Conservation (phyloP, 2,329 filamentous ascomycete species). For the Fusarium avenaceum region DNA sequence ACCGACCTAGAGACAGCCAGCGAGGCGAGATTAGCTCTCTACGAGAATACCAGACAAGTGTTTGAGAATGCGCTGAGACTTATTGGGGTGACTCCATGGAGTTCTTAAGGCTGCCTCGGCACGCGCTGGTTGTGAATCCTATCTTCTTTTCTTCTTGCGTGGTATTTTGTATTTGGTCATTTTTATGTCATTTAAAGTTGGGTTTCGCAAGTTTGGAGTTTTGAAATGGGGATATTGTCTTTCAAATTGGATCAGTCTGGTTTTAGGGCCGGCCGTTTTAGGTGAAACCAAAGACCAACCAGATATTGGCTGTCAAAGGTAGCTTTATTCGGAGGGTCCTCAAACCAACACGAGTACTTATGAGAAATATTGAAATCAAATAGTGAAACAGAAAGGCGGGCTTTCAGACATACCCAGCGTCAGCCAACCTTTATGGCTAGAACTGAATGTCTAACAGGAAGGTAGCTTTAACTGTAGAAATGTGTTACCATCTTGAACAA, state of each 20-base stretch:
- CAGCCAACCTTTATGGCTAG: no score
- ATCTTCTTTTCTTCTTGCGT: not conserved
- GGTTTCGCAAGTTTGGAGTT: not conserved
- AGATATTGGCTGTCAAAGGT: no score
- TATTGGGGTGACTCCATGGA: conserved; percentile 54
- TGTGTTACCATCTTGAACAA: not conserved
- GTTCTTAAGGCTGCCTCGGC: not conserved
- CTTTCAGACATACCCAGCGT: no score
- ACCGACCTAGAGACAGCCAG: conserved; percentile 61
- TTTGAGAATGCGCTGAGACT: conserved; percentile 53
- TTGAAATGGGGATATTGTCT: not conserved
- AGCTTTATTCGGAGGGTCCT: no score
- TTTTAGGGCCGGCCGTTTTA: not conserved
- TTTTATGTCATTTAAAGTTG: not conserved
- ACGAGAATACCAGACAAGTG: conserved; percentile 58
- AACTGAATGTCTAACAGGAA: not conserved
- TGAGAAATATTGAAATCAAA: no score
- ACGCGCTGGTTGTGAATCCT: fast-evolving
- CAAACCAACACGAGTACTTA: no score
- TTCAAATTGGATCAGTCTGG: conserved; percentile 2
- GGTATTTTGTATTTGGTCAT: not conserved
- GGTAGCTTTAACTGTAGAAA: not conserved
- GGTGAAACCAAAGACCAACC: no score
- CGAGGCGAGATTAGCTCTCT: conserved; percentile 70
- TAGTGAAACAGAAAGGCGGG: no score